These are phyloP conservation scores for Rhizoclosmatium globosum DNA, from an alignment of 192 early-diverging fungal species.

Conservation along the genomic window DNA sequence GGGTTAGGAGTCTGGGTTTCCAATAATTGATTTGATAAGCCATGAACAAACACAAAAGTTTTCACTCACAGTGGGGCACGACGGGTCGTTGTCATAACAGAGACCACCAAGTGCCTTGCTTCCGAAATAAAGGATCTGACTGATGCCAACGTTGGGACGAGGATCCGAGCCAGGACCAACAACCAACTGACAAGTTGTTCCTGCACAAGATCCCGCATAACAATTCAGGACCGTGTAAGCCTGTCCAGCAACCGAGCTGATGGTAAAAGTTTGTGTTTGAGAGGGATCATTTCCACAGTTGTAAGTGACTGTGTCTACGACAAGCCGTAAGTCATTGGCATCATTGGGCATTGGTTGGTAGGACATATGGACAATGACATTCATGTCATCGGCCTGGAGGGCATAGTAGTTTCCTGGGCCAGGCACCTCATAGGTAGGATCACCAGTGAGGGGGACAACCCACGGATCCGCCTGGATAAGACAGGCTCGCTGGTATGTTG, in stretches of 20 bases:
- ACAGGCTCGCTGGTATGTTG: neutral
- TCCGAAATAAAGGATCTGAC: neutral
- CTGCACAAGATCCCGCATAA: neutral
- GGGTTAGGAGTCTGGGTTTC: no score
- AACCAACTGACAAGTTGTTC: neutral
- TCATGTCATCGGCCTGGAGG: slow-evolving; percentile 14
- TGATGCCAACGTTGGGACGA: neutral
- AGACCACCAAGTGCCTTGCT: neutral
- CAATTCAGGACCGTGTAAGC: neutral
- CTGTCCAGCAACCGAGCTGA: neutral
- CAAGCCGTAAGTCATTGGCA: neutral
- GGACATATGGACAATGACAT: neutral
- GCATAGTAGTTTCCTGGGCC: neutral
- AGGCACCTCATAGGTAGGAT: neutral
- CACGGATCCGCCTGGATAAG: slow-evolving; percentile 6
- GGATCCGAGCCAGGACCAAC: neutral
- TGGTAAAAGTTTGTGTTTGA: neutral
- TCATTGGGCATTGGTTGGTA: neutral
- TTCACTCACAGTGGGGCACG: neutral
- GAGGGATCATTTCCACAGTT: neutral
- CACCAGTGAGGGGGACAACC: neutral
- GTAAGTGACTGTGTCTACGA: neutral
- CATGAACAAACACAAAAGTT: no score
- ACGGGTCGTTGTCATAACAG: slow-evolving; percentile 4
- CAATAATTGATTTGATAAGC: no score